These are phyloP conservation scores for Lasiodiplodia citricola DNA, from an alignment of 2,329 filamentous ascomycete genomes.

Conservation along the genomic window DNA sequence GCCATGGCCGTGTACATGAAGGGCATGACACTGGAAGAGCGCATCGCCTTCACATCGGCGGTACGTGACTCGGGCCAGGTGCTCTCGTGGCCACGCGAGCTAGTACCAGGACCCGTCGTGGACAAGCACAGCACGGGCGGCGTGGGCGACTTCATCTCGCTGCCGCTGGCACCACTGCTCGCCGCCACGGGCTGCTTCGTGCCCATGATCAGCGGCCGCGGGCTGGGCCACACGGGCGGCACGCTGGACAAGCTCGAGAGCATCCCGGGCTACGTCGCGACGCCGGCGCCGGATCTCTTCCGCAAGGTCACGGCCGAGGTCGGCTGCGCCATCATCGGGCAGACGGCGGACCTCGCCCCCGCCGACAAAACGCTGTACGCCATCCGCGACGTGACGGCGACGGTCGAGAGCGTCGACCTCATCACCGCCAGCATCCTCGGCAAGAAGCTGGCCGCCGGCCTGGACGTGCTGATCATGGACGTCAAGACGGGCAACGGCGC, in stretches of 20 bases:
- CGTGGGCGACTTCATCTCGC: conserved; percentile 25
- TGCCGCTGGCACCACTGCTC: conserved; percentile 26
- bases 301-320: conserved; percentile 10
- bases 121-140: conserved; percentile 27
- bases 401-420: conserved; percentile 26
- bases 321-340: conserved; percentile 25
- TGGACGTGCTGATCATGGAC: conserved; percentile 27
- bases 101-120: conserved; percentile 16
- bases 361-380: conserved; percentile 27
- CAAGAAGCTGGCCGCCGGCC: conserved; percentile 25
- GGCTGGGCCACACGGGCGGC: conserved; percentile 26
- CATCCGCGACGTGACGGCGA: conserved; percentile 26
- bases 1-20: conserved; percentile 25
- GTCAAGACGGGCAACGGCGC: conserved; percentile 27
- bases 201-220: conserved; percentile 25
- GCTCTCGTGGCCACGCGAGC: conserved; percentile 5
- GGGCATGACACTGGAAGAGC: conserved; percentile 25
- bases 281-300: conserved; percentile 21
- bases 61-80: conserved; percentile 25
- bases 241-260: conserved; percentile 27
- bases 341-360: conserved; percentile 25
- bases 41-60: conserved; percentile 25
- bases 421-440: conserved; percentile 25
- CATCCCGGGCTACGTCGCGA: conserved; percentile 24
- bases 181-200: conserved; percentile 25